Percentiles rank a stretch among this genome's conserved stretches.
phyloP scores from a whole-genome alignment of 1,284 basidiomycete genomes.

The Phenoliferia sp. region DNA sequence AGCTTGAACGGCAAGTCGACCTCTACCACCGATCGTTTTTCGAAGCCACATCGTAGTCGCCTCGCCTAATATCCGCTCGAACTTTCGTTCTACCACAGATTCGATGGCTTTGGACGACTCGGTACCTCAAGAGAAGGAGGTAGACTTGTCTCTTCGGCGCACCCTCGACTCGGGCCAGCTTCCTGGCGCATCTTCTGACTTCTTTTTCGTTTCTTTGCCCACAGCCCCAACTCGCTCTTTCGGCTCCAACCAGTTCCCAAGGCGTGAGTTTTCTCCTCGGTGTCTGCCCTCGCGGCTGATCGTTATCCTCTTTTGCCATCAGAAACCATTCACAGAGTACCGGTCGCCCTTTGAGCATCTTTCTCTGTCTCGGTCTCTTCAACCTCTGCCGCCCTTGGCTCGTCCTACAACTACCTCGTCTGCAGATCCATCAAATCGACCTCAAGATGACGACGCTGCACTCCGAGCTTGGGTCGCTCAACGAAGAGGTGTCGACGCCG shows the following conservation, averaged over 20 bases:
- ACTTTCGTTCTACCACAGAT: background rate
- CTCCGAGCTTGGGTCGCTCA: slow-evolving; percentile 17
- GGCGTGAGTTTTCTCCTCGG: background rate
- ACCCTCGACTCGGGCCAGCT: background rate
- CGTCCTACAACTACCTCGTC: background rate
- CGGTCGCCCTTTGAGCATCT: slow-evolving; percentile 19
- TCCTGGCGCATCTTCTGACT: background rate
- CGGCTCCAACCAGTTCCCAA: background rate
- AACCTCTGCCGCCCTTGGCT: background rate
- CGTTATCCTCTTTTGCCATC: background rate
- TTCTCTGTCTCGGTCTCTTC: slow-evolving; percentile 10
- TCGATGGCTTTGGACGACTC: background rate
- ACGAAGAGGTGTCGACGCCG: slow-evolving; percentile 10
- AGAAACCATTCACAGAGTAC: slow-evolving; percentile 14
- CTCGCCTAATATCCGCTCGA: background rate
- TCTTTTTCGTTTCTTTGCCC: background rate
- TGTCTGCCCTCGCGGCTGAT: background rate
- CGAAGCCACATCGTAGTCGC: background rate
- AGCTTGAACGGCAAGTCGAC: background rate
- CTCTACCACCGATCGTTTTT: background rate
- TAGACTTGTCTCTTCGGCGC: background rate
- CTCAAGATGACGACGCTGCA: slow-evolving; percentile 7
- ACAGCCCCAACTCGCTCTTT: background rate
- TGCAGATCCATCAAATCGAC: no score
- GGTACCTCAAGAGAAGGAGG: background rate